phyloP scores from a whole-genome alignment of 192 early-diverging fungal species.

The Spinellus fusiger region DNA sequence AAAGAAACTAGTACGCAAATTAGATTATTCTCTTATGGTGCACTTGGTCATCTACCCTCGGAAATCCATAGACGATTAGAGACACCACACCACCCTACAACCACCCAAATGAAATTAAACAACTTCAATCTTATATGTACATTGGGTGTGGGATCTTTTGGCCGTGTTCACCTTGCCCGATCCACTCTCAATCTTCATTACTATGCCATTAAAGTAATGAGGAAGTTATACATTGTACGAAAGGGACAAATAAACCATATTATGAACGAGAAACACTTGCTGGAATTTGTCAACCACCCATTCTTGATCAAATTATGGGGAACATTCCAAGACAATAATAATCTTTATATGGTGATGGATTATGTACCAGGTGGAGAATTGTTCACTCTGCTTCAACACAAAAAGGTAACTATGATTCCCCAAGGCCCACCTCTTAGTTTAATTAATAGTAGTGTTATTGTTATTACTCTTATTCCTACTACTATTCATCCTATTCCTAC shows the following conservation, averaged over 20 bases:
- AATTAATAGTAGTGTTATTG: no score
- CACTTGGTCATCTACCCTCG: no score
- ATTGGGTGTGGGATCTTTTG: conserved; percentile 94
- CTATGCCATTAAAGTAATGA: conserved; percentile 96
- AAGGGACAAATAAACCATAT: conserved; percentile 97
- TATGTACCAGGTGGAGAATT: conserved; percentile 95
- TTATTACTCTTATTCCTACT: no score
- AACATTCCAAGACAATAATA: conserved; percentile 88
- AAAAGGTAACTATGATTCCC: conserved; percentile 51
- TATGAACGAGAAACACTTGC: conserved; percentile 92
- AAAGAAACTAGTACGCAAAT: no score
- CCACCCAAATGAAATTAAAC: conserved; percentile 45
- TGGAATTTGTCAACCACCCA: conserved; percentile 80
- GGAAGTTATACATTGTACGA: conserved; percentile 89
- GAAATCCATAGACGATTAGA: background rate
- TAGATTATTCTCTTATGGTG: no score
- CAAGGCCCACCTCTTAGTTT: no score
- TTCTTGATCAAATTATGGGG: conserved; percentile 87
- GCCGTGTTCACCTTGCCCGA: conserved; percentile 89
- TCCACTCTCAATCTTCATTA: conserved; percentile 72
- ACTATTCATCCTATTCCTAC: no score
- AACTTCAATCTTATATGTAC: conserved; percentile 86
- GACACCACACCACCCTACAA: background rate
- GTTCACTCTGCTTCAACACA: conserved; percentile 69
- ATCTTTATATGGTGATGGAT: conserved; percentile 94